Evolutionary conservation across 2,329 filamentous ascomycete species (phyloP), one percentile per base, ranked within the genome.

Genomic region (Aspergillus fructus): DNA sequence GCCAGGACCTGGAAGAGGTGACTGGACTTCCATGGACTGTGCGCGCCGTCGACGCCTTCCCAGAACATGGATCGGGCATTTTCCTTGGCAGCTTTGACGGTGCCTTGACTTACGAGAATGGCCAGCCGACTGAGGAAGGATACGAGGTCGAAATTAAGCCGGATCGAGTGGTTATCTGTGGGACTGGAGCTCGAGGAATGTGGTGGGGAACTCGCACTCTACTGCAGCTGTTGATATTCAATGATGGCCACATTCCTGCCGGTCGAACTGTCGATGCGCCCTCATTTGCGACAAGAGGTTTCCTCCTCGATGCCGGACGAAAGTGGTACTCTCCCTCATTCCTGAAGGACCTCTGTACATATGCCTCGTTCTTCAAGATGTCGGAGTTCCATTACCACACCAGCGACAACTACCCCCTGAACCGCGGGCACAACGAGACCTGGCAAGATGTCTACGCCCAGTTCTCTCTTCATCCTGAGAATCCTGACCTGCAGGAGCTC

Each of bases 331-430:
- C 83, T 0, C 71, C 76, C 6, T 72, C 78, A 13, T 85, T 84
- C 59, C 64, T 86, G 15, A 74, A 78, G 41, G 83, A 85, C n/a
- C 71, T 86, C 60, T 86, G 84, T 68, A 77, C 79, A 0, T 86
- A 85, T 67, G 79, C 84, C 60, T 85, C 83, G 27, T 85, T 83
- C 65, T 86, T 84, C 72, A 86, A 86, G 64, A 79, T 85, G 61
- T 85, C 84, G 60, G 79, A 79, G 1, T 81, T 86, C 52, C 84
- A 86, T 45, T 68, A 85, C 17, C 84, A 86, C 64, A 74, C 84
- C 3, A 83, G 79, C 59, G 84, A 86, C 65, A 85, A 85, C 62
- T 78, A 81, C 43, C 83, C 82, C 37, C 71, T 78, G 1, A 71
- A 75, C 21, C 74, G 78, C 17, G 84, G 85, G 47, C 76, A 74